These are phyloP conservation scores for Linanthus parryae DNA, from an alignment of 148 eudicot genomes.

Conservation along the genomic window DNA sequence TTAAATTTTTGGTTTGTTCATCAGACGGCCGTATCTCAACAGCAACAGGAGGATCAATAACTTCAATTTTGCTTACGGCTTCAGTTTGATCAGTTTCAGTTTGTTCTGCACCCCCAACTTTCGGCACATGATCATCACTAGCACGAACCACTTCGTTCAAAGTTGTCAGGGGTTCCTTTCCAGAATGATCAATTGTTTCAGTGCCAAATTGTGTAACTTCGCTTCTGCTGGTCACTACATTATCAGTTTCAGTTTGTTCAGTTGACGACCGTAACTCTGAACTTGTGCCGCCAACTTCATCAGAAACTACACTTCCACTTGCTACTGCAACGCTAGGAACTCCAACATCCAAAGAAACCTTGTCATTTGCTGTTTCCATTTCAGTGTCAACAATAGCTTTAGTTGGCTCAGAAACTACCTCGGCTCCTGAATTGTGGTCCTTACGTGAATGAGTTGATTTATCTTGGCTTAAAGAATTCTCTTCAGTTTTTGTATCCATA, in stretches of 20 bases:
- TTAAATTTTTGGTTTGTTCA: slow-evolving; percentile 10
- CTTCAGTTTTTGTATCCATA: too few relatives aligned
- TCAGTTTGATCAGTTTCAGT: too few relatives aligned
- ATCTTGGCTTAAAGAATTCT: too few relatives aligned
- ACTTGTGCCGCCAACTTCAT: background rate
- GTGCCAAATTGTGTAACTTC: background rate
- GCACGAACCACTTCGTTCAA: slow-evolving; percentile 2
- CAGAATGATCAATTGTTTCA: background rate
- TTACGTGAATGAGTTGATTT: too few relatives aligned
- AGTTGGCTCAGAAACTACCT: background rate
- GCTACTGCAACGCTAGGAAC: slow-evolving; percentile 2
- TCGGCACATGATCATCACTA: background rate
- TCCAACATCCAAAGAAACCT: background rate
- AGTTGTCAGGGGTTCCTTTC: background rate
- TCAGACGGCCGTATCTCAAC: background rate
- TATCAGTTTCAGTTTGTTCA: slow-evolving; percentile 1
- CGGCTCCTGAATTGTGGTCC: too few relatives aligned
- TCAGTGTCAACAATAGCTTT: background rate
- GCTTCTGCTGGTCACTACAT: background rate
- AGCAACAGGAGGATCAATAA: slow-evolving; percentile 4
- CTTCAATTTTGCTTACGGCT: background rate
- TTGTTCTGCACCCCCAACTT: slow-evolving; percentile 9
- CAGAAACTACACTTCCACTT: background rate
- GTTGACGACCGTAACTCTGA: slow-evolving; percentile 2
- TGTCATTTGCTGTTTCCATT: background rate